These are phyloP conservation scores for Kondoa subrosea DNA, from an alignment of 768 basidiomycete genomes.

Conservation along the genomic window DNA sequence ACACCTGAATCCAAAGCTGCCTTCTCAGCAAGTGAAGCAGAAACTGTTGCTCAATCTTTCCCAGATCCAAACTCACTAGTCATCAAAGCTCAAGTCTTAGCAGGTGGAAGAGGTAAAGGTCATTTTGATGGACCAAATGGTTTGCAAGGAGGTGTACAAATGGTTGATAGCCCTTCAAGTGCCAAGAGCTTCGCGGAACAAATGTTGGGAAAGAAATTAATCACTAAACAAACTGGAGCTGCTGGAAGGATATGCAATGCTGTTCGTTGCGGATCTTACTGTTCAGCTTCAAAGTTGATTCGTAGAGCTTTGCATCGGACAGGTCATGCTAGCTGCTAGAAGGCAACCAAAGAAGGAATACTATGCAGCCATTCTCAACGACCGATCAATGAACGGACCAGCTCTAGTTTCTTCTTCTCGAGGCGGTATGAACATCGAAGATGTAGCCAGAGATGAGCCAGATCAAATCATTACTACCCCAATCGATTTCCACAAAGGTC, in stretches of 20 bases:
- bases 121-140: constrained; percentile 57
- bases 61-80: constrained; percentile 63
- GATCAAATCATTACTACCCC: constrained; percentile 86
- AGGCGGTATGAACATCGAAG: constrained; percentile 99
- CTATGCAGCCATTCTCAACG: constrained; percentile 91
- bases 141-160: constrained; percentile 91
- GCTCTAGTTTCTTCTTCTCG: constrained; percentile 86
- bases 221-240: constrained; percentile 96
- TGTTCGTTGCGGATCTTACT: constrained; percentile 48
- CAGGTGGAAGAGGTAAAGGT: constrained; percentile 96
- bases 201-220: constrained; percentile 88
- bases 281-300: not conserved
- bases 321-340: constrained; percentile 98
- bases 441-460: constrained; percentile 92
- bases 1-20: constrained; percentile 83
- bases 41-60: constrained; percentile 52
- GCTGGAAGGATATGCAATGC: constrained; percentile 86
- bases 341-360: constrained; percentile 88
- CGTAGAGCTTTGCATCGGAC: not conserved
- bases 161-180: constrained; percentile 74
- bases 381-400: constrained; percentile 70
- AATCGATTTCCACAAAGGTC: constrained; percentile 37
- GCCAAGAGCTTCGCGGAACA: constrained; percentile 70
- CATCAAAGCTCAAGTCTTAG: constrained; percentile 96
- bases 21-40: constrained; percentile 74